Conservation (phyloP, 164 flowering plant species). For the Macadamia tetraphylla region DNA sequence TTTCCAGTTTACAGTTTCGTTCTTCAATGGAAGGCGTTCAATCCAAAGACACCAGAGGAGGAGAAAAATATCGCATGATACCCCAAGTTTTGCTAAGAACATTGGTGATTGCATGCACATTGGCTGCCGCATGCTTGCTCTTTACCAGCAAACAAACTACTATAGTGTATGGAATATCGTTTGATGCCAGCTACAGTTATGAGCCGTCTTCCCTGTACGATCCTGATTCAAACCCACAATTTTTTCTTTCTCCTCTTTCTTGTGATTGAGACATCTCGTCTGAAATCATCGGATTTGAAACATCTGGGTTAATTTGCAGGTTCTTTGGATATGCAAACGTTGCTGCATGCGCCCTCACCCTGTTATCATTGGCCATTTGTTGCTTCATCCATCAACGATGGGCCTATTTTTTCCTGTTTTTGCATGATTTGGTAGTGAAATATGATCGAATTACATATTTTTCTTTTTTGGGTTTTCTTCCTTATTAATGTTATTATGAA, state of each 20-base stretch:
- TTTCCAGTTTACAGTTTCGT: no score
- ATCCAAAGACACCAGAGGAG: no score
- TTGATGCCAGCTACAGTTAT: conserved; percentile 39
- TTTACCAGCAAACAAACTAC: conserved; percentile 26
- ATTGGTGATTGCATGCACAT: conserved; percentile 16
- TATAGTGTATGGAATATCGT: conserved; percentile 21
- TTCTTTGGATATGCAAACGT: conserved; percentile 28
- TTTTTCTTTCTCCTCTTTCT: no score
- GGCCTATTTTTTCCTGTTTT: conserved; percentile 30
- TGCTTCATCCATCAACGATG: not conserved
- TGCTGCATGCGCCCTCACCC: conserved; percentile 19
- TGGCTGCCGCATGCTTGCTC: conserved; percentile 31
- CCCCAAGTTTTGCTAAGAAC: conserved; percentile 32
- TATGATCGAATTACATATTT: conserved; percentile 4
- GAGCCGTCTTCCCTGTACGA: conserved; percentile 39
- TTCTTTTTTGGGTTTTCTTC: not conserved
- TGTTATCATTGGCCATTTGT: conserved; percentile 29
- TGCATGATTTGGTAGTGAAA: conserved; percentile 47
- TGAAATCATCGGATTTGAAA: no score
- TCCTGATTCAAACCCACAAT: no score
- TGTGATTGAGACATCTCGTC: no score
- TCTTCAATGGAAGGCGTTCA: no score
- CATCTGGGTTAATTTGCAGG: conserved; percentile 11
- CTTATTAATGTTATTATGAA: not conserved
- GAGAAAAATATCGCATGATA: conserved; percentile 5